Evolutionary conservation across 441 rosid genomes (phyloP).

Genomic region (Pelargonium australe): DNA sequence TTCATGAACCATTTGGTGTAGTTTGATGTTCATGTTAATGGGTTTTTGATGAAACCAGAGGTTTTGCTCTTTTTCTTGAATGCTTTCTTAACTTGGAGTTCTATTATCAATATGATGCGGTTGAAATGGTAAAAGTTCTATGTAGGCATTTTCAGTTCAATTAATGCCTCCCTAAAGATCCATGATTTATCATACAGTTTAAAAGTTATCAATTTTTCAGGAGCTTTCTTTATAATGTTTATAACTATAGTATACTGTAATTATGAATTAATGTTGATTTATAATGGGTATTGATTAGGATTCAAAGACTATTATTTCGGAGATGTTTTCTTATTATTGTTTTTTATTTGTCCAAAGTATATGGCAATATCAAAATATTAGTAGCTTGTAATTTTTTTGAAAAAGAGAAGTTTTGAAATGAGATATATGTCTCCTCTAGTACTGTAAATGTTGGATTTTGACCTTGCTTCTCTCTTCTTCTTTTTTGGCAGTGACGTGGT

Average conservation of each 20-base stretch:
- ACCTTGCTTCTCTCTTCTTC: not conserved
- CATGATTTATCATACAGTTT: not conserved
- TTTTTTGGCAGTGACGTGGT: conserved; percentile 71
- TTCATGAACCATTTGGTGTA: not conserved
- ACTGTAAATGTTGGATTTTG: too few species aligned
- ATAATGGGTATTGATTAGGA: not conserved
- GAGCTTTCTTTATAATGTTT: not conserved
- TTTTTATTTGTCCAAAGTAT: too few species aligned
- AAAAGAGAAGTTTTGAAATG: too few species aligned
- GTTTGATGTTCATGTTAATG: conserved; percentile 14
- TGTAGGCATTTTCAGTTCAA: not conserved
- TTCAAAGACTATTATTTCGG: too few species aligned
- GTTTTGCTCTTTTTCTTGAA: conserved; percentile 2
- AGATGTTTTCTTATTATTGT: too few species aligned
- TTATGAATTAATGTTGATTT: not conserved
- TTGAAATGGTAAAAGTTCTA: not conserved
- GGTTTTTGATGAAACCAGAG: conserved; percentile 9
- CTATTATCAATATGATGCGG: not conserved
- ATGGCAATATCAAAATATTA: too few species aligned
- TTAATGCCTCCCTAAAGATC: not conserved
- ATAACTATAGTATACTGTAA: not conserved
- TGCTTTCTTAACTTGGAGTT: not conserved
- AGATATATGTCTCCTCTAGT: too few species aligned
- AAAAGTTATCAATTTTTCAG: not conserved
- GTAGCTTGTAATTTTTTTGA: too few species aligned